Conservation (phyloP, 768 basidiomycete genomes). For the Boletales sp. region DNA sequence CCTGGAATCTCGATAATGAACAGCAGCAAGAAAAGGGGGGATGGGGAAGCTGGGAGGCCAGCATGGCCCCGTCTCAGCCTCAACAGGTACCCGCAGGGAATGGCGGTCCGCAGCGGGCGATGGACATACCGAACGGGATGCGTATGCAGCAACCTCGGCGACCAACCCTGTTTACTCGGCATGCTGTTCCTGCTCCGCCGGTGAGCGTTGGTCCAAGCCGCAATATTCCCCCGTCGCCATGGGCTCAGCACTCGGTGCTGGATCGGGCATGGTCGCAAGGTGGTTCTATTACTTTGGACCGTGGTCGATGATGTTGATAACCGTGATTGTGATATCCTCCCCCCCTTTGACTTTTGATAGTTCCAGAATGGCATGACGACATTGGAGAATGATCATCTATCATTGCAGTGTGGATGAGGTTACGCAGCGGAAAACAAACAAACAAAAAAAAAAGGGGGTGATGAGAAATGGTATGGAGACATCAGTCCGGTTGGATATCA, state of each 20-base stretch:
- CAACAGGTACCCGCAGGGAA: constrained; percentile 23
- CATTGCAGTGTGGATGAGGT: constrained; percentile 7
- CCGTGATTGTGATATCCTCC: constrained; percentile 7
- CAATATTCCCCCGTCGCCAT: constrained; percentile 39
- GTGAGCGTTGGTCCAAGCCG: constrained; percentile 34
- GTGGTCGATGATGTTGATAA: constrained; percentile 31
- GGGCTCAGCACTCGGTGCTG: constrained; percentile 36
- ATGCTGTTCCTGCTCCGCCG: constrained; percentile 33
- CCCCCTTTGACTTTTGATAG: neutral
- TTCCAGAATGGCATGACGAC: neutral
- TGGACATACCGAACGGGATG: constrained; percentile 51
- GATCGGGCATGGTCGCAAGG: constrained; percentile 45
- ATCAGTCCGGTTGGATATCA: constrained; percentile 16
- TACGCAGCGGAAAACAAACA: neutral
- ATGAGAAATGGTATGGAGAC: neutral
- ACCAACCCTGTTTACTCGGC: constrained; percentile 50
- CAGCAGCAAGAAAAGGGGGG: constrained; percentile 2
- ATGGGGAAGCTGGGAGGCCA: constrained; percentile 30
- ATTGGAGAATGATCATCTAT: constrained; percentile 13
- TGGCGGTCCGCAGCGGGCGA: constrained; percentile 41
- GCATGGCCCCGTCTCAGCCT: constrained; percentile 26
- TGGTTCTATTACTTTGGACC: constrained; percentile 35
- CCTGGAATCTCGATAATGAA: constrained; percentile 31
- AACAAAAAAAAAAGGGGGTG: neutral
- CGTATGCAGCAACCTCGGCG: constrained; percentile 53